Evolutionary conservation across 176 grass and related monocot genomes (phyloP).

Genomic region (Zea mays): DNA sequence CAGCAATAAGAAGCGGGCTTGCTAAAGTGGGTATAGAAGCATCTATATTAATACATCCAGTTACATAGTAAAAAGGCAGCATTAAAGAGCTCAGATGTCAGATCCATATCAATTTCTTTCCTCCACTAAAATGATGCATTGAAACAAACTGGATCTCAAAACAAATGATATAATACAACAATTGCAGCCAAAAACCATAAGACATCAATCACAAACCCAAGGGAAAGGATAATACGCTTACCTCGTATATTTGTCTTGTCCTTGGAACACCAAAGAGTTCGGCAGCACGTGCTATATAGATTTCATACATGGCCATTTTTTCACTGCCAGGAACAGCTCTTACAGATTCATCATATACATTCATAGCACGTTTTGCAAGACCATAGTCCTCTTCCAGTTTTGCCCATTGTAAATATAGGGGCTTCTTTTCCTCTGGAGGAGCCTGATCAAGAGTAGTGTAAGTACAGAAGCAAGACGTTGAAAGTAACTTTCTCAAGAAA

Average conservation of each 20-base stretch:
- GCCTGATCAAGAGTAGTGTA: conserved; percentile 52
- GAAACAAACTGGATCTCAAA: not conserved
- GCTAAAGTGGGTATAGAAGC: not conserved
- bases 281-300: conserved; percentile 73
- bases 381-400: conserved; percentile 87
- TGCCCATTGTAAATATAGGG: conserved; percentile 80
- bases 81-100: conserved; percentile 3
- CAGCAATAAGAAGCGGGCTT: not conserved
- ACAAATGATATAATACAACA: conserved; percentile 6
- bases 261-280: conserved; percentile 78
- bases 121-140: not conserved
- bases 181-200: conserved; percentile 17
- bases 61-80: not conserved
- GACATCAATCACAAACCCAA: not conserved
- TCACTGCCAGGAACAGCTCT: conserved; percentile 63
- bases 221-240: conserved; percentile 32
- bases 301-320: conserved; percentile 84
- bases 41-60: not conserved
- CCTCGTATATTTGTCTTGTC: conserved; percentile 83
- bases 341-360: conserved; percentile 79
- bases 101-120: conserved; percentile 21
- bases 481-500: conserved; percentile 28
- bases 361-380: conserved; percentile 79
- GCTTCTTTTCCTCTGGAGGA: conserved; percentile 68
- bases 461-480: conserved; percentile 34